phyloP scores from a whole-genome alignment of 2,329 filamentous ascomycete genomes.

The Fusarium staphyleae region DNA sequence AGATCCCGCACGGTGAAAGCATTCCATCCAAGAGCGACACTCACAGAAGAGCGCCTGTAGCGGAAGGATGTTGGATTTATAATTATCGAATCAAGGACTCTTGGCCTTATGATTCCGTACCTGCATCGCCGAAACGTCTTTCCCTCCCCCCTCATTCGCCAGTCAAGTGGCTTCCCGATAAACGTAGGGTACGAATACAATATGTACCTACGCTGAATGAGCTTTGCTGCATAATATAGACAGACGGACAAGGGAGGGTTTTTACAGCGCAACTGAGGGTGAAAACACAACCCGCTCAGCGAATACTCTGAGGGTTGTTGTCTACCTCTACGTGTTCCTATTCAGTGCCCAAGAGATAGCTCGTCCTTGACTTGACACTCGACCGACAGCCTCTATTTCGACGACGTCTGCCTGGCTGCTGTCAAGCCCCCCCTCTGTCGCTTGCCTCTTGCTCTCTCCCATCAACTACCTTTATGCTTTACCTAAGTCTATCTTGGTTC shows the following conservation, averaged over 20 bases:
- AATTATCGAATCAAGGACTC: constrained; percentile 1
- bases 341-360: constrained; percentile 1
- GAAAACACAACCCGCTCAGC: constrained; percentile 13
- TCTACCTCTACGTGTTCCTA: constrained; percentile 6
- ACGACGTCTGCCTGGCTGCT: background rate
- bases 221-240: constrained; percentile 18
- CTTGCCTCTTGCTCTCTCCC: constrained; percentile 12
- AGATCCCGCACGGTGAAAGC: background rate
- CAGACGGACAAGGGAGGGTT: background rate
- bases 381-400: constrained; percentile 11
- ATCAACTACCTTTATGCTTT: constrained; percentile 2
- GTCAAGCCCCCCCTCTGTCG: constrained; percentile 9
- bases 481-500: background rate
- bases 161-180: constrained; percentile 19
- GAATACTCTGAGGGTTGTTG: background rate
- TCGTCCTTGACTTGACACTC: background rate
- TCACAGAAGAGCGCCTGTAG: constrained; percentile 12
- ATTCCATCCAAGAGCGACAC: background rate
- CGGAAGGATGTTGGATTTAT: constrained; percentile 14
- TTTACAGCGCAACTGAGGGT: background rate
- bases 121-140: constrained; percentile 23
- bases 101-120: constrained; percentile 22
- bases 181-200: constrained; percentile 12
- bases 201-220: constrained; percentile 12
- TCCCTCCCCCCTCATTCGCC: constrained; percentile 30